phyloP scores from a whole-genome alignment of 805 yeast species.

The Candida awuae region DNA sequence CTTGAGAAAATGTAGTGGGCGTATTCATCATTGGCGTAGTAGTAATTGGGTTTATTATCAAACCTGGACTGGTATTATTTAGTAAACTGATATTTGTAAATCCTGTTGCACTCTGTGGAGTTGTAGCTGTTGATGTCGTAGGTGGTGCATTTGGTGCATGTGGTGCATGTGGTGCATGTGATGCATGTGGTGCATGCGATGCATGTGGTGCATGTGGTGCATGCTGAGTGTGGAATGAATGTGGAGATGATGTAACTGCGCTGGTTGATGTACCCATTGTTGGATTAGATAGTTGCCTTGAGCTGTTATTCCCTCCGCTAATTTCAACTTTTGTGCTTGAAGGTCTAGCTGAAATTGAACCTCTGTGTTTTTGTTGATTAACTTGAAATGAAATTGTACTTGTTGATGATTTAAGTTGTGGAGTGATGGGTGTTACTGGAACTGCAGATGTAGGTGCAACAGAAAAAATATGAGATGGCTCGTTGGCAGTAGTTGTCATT shows the following conservation, averaged over 20 bases:
- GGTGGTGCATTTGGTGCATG: constrained; percentile 5
- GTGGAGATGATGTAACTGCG: no score
- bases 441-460: no score
- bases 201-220: no score
- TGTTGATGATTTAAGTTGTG: constrained; percentile 15
- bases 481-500: constrained; percentile 9
- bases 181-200: neutral
- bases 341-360: constrained; percentile 50
- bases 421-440: constrained; percentile 9
- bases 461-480: no score
- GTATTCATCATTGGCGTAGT: neutral
- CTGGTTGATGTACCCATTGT: neutral
- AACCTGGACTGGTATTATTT: neutral
- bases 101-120: neutral
- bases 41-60: neutral
- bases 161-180: constrained; percentile 1
- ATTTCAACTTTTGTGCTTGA: constrained; percentile 30
- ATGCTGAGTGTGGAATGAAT: no score
- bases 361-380: constrained; percentile 40
- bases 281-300: constrained; percentile 23
- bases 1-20: neutral
- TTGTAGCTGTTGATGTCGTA: constrained; percentile 5
- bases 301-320: constrained; percentile 22
- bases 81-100: neutral
- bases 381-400: constrained; percentile 40